Base-by-base conservation (phyloP, 345 rosid genomes). In the Euclidium syriacum region DNA sequence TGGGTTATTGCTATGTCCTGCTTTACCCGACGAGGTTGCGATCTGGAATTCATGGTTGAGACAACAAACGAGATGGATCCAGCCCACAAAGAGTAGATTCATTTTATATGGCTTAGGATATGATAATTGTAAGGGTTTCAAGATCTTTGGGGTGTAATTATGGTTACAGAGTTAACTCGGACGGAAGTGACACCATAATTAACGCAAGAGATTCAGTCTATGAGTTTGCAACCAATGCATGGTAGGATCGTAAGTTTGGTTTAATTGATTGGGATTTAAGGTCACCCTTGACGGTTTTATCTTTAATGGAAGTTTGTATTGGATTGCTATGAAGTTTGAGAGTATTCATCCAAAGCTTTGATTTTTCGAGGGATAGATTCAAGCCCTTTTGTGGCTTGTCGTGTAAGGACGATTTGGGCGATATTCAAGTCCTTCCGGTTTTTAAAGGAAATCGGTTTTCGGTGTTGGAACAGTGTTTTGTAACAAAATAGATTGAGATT, bases 241-340 rank as follows among this genome's bases (percentile, higher is more conserved):
- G 58, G 56, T 27, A 51, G 20, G 9, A 51, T 15, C 4, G 4
- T 51, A 10, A 51, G 56, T 51, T 53, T 53, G 27, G 58, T 32
- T 53, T 22, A 51, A 1, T 51, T 5, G 38, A 51, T 29, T 51
- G 56, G 56, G 8, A 16, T 14, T 10, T 51, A 10, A 51, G 2
- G 2, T 16, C 23, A 16, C 38, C 24, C 0, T 3, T 33, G 22
- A 27, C 38, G 14, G 36, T 30, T 32, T 12, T 52, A 6, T 52
- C 58, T 19, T 52, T 52, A 33, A 19, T 52, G 58, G 58, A 32
- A 32, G 41, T 52, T 33, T 52, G 58, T 52, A 52, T 33, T 52
- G 58, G 58, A 33, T 52, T 52, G 58, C 58, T 52, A 1, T 6
- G 33, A 52, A 12, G 2, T 0, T 18, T 33, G 16, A 32, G 11